phyloP scores from a whole-genome alignment of 306 rosid genomes.

The Clitoria ternatea region DNA sequence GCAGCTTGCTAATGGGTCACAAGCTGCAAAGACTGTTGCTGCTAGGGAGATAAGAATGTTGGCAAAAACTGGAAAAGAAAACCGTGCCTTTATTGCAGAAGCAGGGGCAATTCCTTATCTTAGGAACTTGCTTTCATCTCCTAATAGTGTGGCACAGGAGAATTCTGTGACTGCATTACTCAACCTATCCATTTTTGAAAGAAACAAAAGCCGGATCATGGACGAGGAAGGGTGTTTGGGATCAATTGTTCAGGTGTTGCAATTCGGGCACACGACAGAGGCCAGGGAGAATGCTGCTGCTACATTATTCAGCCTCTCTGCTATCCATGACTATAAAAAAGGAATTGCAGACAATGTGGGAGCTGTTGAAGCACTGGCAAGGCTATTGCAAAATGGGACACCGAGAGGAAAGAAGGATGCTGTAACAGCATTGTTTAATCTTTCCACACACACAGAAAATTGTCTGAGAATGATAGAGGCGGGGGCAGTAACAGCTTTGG shows the following conservation, averaged over 20 bases:
- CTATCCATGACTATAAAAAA: conserved; percentile 77
- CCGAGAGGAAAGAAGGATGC: conserved; percentile 86
- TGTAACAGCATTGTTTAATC: conserved; percentile 73
- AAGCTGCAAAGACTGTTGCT: conserved; percentile 61
- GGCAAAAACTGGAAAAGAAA: conserved; percentile 79
- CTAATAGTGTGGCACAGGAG: conserved; percentile 69
- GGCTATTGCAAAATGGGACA: conserved; percentile 63
- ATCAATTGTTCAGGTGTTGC: conserved; percentile 60
- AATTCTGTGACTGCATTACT: conserved; percentile 88
- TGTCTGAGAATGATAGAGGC: conserved; percentile 61
- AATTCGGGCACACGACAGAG: conserved; percentile 68
- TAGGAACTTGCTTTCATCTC: conserved; percentile 49
- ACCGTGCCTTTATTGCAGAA: conserved; percentile 78
- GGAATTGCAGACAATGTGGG: conserved; percentile 67
- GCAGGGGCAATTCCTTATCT: conserved; percentile 87
- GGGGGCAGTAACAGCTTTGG: conserved; percentile 63
- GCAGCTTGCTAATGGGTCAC: conserved; percentile 58
- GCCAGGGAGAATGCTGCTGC: conserved; percentile 93
- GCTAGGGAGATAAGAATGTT: conserved; percentile 75
- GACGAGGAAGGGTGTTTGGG: conserved; percentile 71
- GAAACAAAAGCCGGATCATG: conserved; percentile 71
- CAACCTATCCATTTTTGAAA: conserved; percentile 68
- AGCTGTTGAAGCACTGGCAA: conserved; percentile 73
- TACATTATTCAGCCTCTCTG: conserved; percentile 82
- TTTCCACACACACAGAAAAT: conserved; percentile 71